Conservation (phyloP, 1,139 yeast species). For the Debaryomyces singareniensis region DNA sequence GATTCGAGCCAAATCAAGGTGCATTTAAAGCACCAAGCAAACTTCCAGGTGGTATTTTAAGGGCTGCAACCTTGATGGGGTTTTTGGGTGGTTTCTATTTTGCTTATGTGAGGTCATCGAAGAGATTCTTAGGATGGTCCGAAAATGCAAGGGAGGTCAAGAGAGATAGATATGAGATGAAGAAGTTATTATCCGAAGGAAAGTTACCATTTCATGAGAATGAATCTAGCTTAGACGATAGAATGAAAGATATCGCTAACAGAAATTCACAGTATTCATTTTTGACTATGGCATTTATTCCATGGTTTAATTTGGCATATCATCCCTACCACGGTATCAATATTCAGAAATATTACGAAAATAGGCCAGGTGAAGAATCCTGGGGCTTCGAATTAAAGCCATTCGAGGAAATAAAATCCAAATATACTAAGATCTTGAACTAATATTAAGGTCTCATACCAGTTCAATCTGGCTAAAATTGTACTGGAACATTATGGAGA, state of each 20-base stretch:
- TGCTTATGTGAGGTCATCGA: conserved; percentile 59
- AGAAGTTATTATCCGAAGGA: conserved; percentile 60
- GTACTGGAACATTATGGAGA: too few species aligned
- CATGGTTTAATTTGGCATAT: conserved; percentile 78
- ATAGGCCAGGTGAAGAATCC: conserved; percentile 48
- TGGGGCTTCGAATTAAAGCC: conserved; percentile 46
- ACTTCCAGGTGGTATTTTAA: conserved; percentile 52
- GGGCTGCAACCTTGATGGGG: conserved; percentile 59
- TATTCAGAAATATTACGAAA: conserved; percentile 62
- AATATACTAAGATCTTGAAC: conserved; percentile 23
- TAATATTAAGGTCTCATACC: too few species aligned
- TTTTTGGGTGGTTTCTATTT: conserved; percentile 65
- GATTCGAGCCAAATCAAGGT: conserved; percentile 57
- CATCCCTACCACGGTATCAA: conserved; percentile 85
- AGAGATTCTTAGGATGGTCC: conserved; percentile 72
- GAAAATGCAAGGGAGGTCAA: conserved; percentile 71
- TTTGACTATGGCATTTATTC: conserved; percentile 54
- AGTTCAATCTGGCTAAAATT: too few species aligned
- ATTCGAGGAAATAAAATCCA: conserved; percentile 40
- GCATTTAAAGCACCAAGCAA: conserved; percentile 47
- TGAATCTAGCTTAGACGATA: conserved; percentile 54
- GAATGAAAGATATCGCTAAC: conserved; percentile 71
- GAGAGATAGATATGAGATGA: conserved; percentile 71
- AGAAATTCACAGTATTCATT: conserved; percentile 77
- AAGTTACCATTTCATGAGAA: conserved; percentile 62